These are phyloP conservation scores for Leishmania major DNA, from an alignment of 208 protist genomes.

Conservation along the genomic window DNA sequence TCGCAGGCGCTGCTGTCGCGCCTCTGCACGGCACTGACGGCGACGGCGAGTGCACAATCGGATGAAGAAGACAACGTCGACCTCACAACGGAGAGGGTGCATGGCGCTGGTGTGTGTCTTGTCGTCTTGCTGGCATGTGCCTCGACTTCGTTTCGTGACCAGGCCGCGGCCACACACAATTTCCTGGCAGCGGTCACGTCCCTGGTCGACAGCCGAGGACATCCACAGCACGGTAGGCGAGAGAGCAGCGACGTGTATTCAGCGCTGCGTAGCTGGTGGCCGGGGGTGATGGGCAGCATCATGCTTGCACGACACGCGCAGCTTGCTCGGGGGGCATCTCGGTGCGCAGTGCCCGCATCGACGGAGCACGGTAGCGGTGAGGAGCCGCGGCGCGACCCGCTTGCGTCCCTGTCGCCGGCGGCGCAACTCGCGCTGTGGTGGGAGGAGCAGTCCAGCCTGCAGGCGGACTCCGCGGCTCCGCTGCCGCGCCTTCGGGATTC, in stretches of 20 bases:
- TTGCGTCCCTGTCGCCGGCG: conserved; percentile 1
- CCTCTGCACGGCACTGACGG: conserved; percentile 1
- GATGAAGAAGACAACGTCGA: background rate
- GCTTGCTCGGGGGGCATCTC: background rate
- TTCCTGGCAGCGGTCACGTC: background rate
- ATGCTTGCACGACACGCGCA: conserved; percentile 6
- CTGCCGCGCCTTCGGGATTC: background rate
- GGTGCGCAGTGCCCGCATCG: background rate
- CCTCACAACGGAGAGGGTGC: background rate
- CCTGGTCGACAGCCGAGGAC: background rate
- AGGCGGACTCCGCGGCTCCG: background rate
- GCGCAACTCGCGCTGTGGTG: background rate
- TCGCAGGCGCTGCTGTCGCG: background rate
- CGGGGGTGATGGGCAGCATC: background rate
- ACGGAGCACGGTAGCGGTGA: background rate
- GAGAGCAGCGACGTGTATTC: background rate
- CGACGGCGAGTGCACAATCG: background rate
- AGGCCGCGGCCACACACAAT: background rate
- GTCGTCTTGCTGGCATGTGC: background rate
- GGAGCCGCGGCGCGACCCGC: background rate
- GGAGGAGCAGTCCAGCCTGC: background rate
- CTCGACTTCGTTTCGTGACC: background rate
- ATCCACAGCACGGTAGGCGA: background rate
- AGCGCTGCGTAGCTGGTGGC: background rate
- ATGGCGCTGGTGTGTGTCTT: background rate